Base-by-base conservation (phyloP, 371 early-diverging fungal species). In the Gilbertella persicaria region DNA sequence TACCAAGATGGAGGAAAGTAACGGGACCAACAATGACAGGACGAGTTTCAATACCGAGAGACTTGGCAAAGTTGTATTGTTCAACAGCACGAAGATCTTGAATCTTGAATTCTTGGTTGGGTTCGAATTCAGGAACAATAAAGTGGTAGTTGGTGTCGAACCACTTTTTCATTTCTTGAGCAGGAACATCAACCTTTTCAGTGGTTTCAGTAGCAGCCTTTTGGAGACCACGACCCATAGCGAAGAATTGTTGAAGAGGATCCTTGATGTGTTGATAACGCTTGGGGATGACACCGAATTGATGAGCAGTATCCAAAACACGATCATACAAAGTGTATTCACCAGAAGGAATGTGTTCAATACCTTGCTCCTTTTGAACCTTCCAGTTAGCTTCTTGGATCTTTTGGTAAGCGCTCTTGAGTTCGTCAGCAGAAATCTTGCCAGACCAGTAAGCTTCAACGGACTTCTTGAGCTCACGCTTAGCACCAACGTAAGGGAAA, bases 301-400 rank as follows among this genome's bases (percentile, higher is more conserved):
- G 81, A 64, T 84, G 82, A 26, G 90, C 81, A 55, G 88, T 85
- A 73, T 96, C 96, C 23, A 97, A 84, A 50, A 96, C 90, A 59
- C 95, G 96, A 73, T 97, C 97, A 65, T 95, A 97, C 69, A 94
- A 82, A 36, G 97, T 90, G 71, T 93, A 96, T 71, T 97, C 98
- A 69, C 94, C 94, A 55, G 87, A 87, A 24, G 98, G 96, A 63
- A 97, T 88, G 71, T 87, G 84, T 44, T 83, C 75, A 53, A 96
- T 67, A 44, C 97, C 97, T 56, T 80, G 71, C 21, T 81, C 82
- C 58, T 81, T 58, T 75, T 94, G 95, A 56, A 92, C 75, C 52
- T 81, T 75, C 98, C 97, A 97, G 89, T 97, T 92, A 44, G 71
- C 70, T 50, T 80, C 85, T 55, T 96, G 94, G 33, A 97, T 78